Percentiles rank a stretch among this genome's conserved stretches.
phyloP scores from a whole-genome alignment of 2,329 filamentous ascomycete genomes.

The Pochonia chlamydosporia region DNA sequence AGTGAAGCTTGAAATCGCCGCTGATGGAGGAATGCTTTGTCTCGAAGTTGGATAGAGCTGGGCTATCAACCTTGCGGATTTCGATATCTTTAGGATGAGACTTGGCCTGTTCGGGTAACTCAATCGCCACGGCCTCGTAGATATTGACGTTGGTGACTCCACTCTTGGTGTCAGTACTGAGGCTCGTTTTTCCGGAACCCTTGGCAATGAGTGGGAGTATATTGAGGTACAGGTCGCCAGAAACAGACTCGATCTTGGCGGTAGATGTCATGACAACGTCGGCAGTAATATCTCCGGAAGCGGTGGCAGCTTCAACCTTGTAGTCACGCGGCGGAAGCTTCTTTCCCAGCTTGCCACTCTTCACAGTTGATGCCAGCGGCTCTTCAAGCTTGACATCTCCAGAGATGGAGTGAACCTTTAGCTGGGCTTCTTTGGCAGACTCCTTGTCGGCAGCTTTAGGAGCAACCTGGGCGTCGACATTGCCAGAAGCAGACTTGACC shows the following conservation, averaged over 20 bases:
- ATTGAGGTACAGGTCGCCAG: constrained; percentile 33
- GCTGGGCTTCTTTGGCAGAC: constrained; percentile 30
- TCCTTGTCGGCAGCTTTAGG: constrained; percentile 32
- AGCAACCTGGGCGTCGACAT: constrained; percentile 32
- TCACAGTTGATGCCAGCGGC: constrained; percentile 24
- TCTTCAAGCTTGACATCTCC: constrained; percentile 37
- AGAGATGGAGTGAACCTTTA: constrained; percentile 37
- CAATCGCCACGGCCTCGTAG: constrained; percentile 31
- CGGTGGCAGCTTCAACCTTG: constrained; percentile 35
- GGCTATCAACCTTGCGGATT: constrained; percentile 12
- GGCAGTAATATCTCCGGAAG: constrained; percentile 37
- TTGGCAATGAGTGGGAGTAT: constrained; percentile 36
- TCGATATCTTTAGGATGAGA: neutral
- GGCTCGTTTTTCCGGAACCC: constrained; percentile 15
- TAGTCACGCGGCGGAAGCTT: constrained; percentile 42
- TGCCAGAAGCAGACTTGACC: constrained; percentile 38
- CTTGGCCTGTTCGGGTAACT: constrained; percentile 4
- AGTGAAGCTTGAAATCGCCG: constrained; percentile 35
- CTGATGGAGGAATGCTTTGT: constrained; percentile 39
- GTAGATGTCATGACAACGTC: constrained; percentile 32
- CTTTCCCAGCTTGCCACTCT: constrained; percentile 13
- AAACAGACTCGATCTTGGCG: constrained; percentile 30
- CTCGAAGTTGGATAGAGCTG: constrained; percentile 28
- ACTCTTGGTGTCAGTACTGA: constrained; percentile 39
- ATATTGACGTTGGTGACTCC: constrained; percentile 33